Evolutionary conservation across 148 eudicot species (phyloP), one percentile per base, ranked within the genome.

Genomic region (Fagopyrum tataricum): DNA sequence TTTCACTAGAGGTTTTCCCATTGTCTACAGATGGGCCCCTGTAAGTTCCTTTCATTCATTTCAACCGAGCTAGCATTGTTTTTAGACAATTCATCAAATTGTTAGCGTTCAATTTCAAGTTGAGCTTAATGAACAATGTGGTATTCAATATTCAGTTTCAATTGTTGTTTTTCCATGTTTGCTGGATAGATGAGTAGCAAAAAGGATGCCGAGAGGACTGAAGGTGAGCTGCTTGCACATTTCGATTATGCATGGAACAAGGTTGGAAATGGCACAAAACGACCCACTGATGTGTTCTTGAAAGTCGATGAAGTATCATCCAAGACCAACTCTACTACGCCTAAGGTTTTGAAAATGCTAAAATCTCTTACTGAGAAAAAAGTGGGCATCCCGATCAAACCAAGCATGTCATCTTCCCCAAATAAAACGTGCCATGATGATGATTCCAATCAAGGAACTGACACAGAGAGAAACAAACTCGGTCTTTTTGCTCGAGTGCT

Each of bases 221-320:
- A 94, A 88, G 79, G 85, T 64, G 74, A 80, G 78, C 85, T 91
- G 76, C 93, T 94, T 40, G 81, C 74, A 74, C 79, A 59, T 18
- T 94, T 94, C 71, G 93, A 94, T 77, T 94, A 94, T 78, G 97
- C 97, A 39, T 94, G 98, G 98, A 94, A 94, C 81, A 89, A 85
- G 85, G 88, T 82, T 26, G 82, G 84, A 47, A 94, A 94, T 76
- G 85, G 90, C 20, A 68, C 74, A 69, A 91, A 97, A 37, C 98
- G 98, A 47, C 90, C 81, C 31, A 64, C 77, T 61, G 97, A 89
- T 73, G 80, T 87, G 56, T 73, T 73, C 70, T 64, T 43, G 40
- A 89, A 83, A 69, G 79, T 91, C 10, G 84, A 89, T 6, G 71
- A 71, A 48, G 75, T 76, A n/a, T 58, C 77, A 61, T 67, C 80